phyloP scores from a whole-genome alignment of 2,329 filamentous ascomycete species.

The Trichoderma sp. region DNA sequence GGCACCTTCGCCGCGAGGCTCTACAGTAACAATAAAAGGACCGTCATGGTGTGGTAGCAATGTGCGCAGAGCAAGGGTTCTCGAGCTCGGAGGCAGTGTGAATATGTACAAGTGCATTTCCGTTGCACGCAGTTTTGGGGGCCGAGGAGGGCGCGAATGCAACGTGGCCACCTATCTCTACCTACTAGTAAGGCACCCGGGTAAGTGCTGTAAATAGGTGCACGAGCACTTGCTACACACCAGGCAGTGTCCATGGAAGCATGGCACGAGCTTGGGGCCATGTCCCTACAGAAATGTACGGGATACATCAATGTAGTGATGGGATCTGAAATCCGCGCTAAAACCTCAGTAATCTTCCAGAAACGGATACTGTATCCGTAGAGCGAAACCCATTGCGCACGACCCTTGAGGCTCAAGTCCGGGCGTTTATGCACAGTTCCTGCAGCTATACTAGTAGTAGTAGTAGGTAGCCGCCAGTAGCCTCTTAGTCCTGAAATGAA shows the following conservation, averaged over 20 bases:
- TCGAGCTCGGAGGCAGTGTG: not conserved
- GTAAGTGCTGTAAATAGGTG: too few relatives aligned
- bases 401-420: not conserved
- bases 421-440: conserved; percentile 9
- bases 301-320: not conserved
- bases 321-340: not conserved
- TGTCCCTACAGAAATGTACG: not conserved
- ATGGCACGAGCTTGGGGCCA: not conserved
- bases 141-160: not conserved
- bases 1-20: not conserved
- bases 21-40: not conserved
- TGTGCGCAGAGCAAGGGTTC: not conserved
- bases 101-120: too few relatives aligned
- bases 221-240: too few relatives aligned
- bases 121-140: not conserved
- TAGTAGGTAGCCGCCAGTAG: not conserved
- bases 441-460: too few relatives aligned
- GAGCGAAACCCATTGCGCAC: not conserved
- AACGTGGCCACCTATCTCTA: not conserved
- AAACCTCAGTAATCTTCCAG: not conserved
- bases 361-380: not conserved
- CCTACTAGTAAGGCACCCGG: too few relatives aligned
- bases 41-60: not conserved
- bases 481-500: not conserved
- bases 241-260: not conserved